Evolutionary conservation across 106 monocot species (phyloP), one percentile per base, ranked within the genome.

Genomic region (Alisma plantagoaquatica): DNA sequence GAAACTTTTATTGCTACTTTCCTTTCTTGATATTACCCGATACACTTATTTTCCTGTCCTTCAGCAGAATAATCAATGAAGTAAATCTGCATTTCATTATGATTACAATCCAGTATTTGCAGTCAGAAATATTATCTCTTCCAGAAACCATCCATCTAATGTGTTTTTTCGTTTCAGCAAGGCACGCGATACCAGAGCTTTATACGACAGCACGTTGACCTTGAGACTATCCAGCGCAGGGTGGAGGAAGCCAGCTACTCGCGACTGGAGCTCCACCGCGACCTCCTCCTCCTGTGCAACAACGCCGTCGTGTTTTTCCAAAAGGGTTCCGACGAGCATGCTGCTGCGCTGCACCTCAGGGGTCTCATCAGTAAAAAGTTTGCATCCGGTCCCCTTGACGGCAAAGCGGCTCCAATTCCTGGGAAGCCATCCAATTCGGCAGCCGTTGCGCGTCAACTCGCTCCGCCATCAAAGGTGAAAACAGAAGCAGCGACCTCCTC

Each of bases 291-390:
- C 5, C 68, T 96, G 29, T 96, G 83, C 70, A 64, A 65, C 32
- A 96, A 96, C 47, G 88, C 84, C 24, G 50, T 75, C 57, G 73
- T 88, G 49, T 96, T 88, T 81, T 96, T 58, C 65, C 64, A 72
- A 15, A 84, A 59, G 20, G 44, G 43, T 21, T 81, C 80, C 19
- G 21, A 59, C 10, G 68, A 88, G 48, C 68, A 46, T n/a, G 11
- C 52, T 16, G 77, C 94, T 8, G 94, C 81, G 21, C 26, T 53
- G 38, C 46, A 65, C 43, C 61, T 84, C 15, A 77, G 83, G 28
- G 24, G 43, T 12, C 57, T 81, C 23, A 48, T 84, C 61, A 35
- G 49, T 43, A 71, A 75, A 33, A 66, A 57, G 30, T 69, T 75
- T 16, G 25, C 35, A 7, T 38, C 35, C 14, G 9, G 6, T 14